A percentile compares a stretch with the other conserved stretches of the same genome.
Evolutionary conservation across 176 grass and related monocot genomes (phyloP).

Genomic region (Raddia distichophylla): DNA sequence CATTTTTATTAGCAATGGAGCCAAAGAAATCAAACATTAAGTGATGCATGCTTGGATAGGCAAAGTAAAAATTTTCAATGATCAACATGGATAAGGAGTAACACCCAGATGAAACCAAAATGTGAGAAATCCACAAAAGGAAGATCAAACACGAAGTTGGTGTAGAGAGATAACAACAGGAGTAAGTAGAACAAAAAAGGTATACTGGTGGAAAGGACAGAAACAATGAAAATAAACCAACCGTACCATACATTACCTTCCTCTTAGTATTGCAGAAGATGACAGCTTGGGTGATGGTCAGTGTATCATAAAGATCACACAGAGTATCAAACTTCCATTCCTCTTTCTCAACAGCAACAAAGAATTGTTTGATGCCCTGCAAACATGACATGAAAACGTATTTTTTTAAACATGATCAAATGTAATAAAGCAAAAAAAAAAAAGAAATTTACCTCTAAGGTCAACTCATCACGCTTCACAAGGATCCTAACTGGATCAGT

Average conservation of each 20-base stretch:
- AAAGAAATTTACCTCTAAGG: conserved; percentile 72
- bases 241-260: conserved; percentile 48
- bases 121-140: not conserved
- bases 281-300: conserved; percentile 97
- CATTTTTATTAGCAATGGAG: not conserved
- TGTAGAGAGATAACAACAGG: not conserved
- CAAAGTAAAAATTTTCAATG: not conserved
- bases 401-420: not conserved
- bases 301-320: conserved; percentile 95
- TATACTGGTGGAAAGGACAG: not conserved
- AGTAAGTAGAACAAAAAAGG: not conserved
- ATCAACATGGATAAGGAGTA: not conserved
- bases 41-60: not conserved
- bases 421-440: conserved; percentile 16
- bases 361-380: conserved; percentile 97
- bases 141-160: not conserved
- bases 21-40: not conserved
- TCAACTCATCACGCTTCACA: conserved; percentile 98
- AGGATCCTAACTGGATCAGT: conserved; percentile 89
- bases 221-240: not conserved
- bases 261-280: conserved; percentile 98
- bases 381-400: conserved; percentile 23
- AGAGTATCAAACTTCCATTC: conserved; percentile 99
- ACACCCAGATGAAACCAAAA: not conserved
- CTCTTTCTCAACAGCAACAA: conserved; percentile 96